These are phyloP conservation scores for Sporisorium sorghi DNA, from an alignment of 1,284 basidiomycete genomes.

Conservation along the genomic window DNA sequence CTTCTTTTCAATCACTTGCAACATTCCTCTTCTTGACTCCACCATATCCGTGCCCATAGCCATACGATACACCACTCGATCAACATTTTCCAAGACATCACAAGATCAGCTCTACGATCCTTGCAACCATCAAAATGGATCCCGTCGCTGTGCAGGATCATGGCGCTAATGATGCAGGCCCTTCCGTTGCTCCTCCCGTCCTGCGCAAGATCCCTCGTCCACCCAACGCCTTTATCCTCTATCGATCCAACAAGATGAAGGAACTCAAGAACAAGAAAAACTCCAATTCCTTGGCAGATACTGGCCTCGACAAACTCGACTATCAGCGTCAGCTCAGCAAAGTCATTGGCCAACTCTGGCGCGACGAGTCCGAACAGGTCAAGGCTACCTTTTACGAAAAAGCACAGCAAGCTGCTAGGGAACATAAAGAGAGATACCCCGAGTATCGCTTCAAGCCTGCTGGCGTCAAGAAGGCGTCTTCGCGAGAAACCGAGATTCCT, in stretches of 20 bases:
- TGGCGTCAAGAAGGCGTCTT: neutral
- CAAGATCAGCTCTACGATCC: neutral
- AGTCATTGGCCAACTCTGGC: conserved; percentile 39
- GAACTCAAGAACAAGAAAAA: conserved; percentile 16
- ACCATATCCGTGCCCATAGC: neutral
- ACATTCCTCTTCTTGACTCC: neutral
- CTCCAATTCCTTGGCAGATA: neutral
- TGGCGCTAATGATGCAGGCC: conserved; percentile 1
- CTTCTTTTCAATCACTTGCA: neutral
- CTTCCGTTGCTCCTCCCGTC: conserved; percentile 16
- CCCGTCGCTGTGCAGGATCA: neutral
- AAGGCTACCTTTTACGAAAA: conserved; percentile 34
- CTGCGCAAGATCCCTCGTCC: conserved; percentile 43
- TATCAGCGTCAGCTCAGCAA: conserved; percentile 44
- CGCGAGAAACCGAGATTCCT: neutral
- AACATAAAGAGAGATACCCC: conserved; percentile 31
- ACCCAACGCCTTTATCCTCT: conserved; percentile 50
- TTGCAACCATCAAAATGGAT: neutral
- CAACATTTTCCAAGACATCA: neutral
- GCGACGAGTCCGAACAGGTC: conserved; percentile 22
- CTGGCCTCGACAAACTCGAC: conserved; percentile 35
- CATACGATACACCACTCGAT: too few species aligned
- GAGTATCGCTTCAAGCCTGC: conserved; percentile 40
- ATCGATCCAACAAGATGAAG: conserved; percentile 35
- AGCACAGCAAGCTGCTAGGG: conserved; percentile 28